phyloP scores from a whole-genome alignment of 179 eudicot genomes.

The Silene vulgaris region DNA sequence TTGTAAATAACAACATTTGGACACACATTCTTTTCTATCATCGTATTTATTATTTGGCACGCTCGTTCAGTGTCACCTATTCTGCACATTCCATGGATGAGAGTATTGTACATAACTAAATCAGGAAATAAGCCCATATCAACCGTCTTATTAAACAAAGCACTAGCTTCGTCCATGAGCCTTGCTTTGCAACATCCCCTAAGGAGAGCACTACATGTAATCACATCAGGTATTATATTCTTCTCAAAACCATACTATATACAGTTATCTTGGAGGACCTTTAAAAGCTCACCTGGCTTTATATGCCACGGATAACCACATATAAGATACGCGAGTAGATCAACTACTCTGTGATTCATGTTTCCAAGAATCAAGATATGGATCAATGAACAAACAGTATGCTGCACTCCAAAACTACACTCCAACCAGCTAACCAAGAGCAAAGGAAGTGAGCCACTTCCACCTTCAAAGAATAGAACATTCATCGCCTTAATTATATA shows the following conservation, averaged over 20 bases:
- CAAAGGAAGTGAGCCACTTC: slow-evolving; percentile 40
- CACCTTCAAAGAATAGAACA: slow-evolving; percentile 27
- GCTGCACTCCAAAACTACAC: slow-evolving; percentile 29
- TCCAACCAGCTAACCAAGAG: slow-evolving; percentile 40
- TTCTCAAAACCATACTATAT: background rate
- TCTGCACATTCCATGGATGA: slow-evolving; percentile 38
- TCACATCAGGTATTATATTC: slow-evolving; percentile 41
- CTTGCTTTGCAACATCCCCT: slow-evolving; percentile 40
- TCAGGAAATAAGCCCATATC: slow-evolving; percentile 40
- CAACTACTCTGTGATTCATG: slow-evolving; percentile 23
- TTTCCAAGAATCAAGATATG: slow-evolving; percentile 34
- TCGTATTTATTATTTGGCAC: slow-evolving; percentile 30
- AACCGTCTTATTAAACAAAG: slow-evolving; percentile 34
- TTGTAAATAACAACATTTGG: too few species aligned
- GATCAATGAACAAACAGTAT: slow-evolving; percentile 35
- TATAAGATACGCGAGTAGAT: too few species aligned
- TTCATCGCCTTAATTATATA: slow-evolving; percentile 29
- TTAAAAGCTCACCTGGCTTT: too few species aligned
- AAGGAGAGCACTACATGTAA: slow-evolving; percentile 46
- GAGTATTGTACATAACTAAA: slow-evolving; percentile 11
- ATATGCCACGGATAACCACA: too few species aligned
- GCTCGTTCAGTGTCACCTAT: slow-evolving; percentile 39
- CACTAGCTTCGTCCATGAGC: slow-evolving; percentile 45
- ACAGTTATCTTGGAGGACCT: too few species aligned
- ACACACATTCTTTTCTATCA: slow-evolving; percentile 16